Evolutionary conservation across 495 filamentous ascomycete species (phyloP), one percentile per base, ranked within the genome.

Genomic region (Tuber calosporum): DNA sequence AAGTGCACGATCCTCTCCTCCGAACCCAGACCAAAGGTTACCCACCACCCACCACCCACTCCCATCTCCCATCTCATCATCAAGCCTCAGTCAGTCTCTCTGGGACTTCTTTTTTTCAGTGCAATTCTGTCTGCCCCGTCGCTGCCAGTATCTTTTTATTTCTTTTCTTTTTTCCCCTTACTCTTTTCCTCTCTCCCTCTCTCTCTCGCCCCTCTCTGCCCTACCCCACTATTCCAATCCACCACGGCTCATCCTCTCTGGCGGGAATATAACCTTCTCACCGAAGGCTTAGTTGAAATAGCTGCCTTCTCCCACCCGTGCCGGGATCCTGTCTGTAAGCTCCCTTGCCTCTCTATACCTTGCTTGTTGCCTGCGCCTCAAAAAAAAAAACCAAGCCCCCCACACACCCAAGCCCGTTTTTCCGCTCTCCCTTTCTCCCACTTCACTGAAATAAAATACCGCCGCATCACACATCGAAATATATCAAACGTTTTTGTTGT

Each of bases 321-420:
- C 53, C 26, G 26, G 53, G 53, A 15, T 62, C 53, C 34, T 62
- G 11, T 62, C 53, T 62, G 53, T 62, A 62, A 62, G 53, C 26
- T 62, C 53, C 53, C 26, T 62, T 62, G 26, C 53, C 53, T 62
- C n/a, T n/a, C n/a, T n/a, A n/a, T 62, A 17, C 53, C 53, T 62
- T 62, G 53, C 48, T 62, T 62, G 30, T 62, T 62, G 53, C 53
- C 53, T 30, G 53, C 53, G 53, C 53, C 53, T 34, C 30, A 22
- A 58, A 53, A 13, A 26, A 13, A 62, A 62, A 17, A 34, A 62
- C n/a, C n/a, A 53, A 26, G 8, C n/a, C 7, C n/a, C 48, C 4
- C 42, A 45, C 48, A 62, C 11, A 62, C 53, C n/a, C 45, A 62
- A 62, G 11, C 13, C 11, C 13, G 15, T 30, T 62, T 62, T 62